A percentile compares a stretch with the other conserved stretches of the same genome.
Conservation (phyloP, 257 asterid genomes). For the Solanum chmielewskii region DNA sequence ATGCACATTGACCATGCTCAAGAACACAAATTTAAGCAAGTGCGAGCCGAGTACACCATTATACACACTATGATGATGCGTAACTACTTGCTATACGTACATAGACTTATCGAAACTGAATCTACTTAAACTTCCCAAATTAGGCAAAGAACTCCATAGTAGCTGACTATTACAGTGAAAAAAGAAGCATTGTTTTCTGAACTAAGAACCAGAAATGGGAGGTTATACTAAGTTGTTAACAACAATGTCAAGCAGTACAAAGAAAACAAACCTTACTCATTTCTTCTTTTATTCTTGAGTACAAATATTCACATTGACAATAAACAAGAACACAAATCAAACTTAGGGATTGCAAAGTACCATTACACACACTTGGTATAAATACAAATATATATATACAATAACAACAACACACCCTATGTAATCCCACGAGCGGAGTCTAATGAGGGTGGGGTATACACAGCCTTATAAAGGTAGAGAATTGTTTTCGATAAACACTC, state of each 20-base stretch:
- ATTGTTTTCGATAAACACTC: not conserved
- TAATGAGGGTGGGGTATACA: not conserved
- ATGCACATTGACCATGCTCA: not conserved
- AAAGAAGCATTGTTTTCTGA: not conserved
- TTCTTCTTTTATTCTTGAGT: not conserved
- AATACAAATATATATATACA: not conserved
- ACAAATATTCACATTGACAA: not conserved
- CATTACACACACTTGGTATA: not conserved
- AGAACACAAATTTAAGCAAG: not conserved
- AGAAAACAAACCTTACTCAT: not conserved
- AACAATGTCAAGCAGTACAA: not conserved
- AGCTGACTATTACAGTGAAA: not conserved
- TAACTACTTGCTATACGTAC: not conserved
- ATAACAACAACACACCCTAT: not conserved
- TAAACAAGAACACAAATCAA: not conserved
- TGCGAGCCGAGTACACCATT: not conserved
- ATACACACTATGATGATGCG: not conserved
- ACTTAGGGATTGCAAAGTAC: not conserved
- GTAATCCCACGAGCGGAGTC: not conserved
- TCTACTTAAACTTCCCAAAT: not conserved
- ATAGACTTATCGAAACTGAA: not conserved
- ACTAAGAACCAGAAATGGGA: not conserved
- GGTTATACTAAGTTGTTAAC: not conserved
- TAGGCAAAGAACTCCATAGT: not conserved
- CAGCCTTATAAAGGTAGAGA: not conserved